Evolutionary conservation across 73 alveolate species (phyloP).

Genomic region (Blepharisma japonicum): DNA sequence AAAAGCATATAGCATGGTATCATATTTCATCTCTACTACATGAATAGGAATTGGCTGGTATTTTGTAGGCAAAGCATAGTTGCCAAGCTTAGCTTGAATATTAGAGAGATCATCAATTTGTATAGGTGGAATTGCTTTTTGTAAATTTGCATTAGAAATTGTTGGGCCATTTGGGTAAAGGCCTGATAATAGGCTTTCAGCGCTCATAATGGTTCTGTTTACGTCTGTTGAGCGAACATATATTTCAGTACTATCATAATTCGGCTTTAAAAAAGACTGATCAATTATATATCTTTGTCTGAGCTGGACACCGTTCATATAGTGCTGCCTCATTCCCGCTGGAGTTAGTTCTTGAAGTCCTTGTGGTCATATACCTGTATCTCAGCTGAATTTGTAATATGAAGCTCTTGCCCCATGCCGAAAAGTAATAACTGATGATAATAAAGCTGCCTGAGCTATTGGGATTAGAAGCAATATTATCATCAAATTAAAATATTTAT

Average conservation of each 20-base stretch:
- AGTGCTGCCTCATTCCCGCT: constrained; percentile 71
- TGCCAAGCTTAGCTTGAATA: background rate
- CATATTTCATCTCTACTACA: background rate
- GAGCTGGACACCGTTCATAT: constrained; percentile 59
- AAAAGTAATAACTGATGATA: no score
- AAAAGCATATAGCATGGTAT: background rate
- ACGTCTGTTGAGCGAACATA: constrained; percentile 60
- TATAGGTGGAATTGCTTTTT: background rate
- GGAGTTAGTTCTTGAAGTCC: constrained; percentile 56
- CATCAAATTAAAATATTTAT: no score
- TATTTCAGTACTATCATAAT: constrained; percentile 65
- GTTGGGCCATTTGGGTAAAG: constrained; percentile 64
- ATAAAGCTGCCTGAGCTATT: no score
- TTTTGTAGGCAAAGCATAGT: background rate
- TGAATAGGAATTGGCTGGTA: background rate
- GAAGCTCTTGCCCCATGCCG: constrained; percentile 4
- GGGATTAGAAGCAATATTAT: no score
- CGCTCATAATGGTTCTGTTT: constrained; percentile 68
- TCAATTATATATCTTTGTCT: constrained; percentile 59
- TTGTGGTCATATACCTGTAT: background rate
- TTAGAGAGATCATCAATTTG: background rate
- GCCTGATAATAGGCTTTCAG: constrained; percentile 68
- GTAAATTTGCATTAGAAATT: background rate
- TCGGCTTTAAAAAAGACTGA: constrained; percentile 44
- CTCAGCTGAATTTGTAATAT: background rate